Evolutionary conservation across 129 eudicot genomes (phyloP).

Genomic region (Helichrysum umbraculigerum): DNA sequence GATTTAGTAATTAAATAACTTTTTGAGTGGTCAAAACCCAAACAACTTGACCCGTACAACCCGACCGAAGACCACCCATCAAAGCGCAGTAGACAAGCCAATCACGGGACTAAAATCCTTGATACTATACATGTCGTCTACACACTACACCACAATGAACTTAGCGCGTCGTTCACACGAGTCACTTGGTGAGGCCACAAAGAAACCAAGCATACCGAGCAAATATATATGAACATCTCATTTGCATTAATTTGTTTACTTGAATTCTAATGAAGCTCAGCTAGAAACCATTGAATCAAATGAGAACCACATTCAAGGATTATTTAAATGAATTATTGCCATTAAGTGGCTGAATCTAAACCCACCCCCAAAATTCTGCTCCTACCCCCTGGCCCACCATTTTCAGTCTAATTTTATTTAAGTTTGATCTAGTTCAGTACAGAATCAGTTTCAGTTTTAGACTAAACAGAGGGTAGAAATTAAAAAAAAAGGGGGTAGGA

Average conservation of each 20-base stretch:
- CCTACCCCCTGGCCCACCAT: no score
- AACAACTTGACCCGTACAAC: not conserved
- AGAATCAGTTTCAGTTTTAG: no score
- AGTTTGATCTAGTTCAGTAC: no score
- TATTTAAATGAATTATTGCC: not conserved
- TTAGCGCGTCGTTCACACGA: not conserved
- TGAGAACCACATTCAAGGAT: not conserved
- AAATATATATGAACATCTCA: not conserved
- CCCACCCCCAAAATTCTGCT: no score
- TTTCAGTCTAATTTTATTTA: no score
- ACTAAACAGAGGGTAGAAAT: no score
- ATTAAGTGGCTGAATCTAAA: no score
- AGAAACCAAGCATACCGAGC: not conserved
- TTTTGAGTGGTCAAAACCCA: not conserved
- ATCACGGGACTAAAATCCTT: no score
- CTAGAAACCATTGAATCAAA: no score
- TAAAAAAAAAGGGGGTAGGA: no score
- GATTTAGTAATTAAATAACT: not conserved
- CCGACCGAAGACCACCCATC: not conserved
- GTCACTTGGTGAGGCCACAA: not conserved
- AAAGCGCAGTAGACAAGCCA: not conserved
- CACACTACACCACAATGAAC: not conserved
- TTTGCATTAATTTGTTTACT: no score
- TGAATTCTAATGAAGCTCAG: no score
- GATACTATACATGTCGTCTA: not conserved